These are phyloP conservation scores for Phylloporus sp. DNA, from an alignment of 768 basidiomycete genomes.

Conservation along the genomic window DNA sequence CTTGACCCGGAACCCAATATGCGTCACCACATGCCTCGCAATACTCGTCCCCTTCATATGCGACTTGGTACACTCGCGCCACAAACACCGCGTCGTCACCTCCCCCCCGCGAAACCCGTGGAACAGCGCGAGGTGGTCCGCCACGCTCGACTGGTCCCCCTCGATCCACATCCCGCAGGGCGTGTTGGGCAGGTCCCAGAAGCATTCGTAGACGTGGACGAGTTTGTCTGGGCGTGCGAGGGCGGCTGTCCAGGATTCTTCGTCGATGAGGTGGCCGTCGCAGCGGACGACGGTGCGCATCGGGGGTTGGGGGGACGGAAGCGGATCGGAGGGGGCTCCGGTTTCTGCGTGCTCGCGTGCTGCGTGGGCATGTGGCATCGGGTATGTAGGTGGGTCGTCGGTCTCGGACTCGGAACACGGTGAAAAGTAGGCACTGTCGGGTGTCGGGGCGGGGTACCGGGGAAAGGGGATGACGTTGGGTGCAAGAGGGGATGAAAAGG, in stretches of 20 bases:
- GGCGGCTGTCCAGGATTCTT: slow-evolving; percentile 24
- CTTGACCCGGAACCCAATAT: slow-evolving; percentile 29
- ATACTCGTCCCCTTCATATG: slow-evolving; percentile 33
- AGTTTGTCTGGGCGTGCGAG: slow-evolving; percentile 19
- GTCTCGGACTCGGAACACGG: slow-evolving; percentile 23
- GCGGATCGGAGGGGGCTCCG: too few species aligned
- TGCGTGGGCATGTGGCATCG: slow-evolving; percentile 18
- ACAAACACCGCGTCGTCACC: slow-evolving; percentile 27
- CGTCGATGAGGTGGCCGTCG: slow-evolving; percentile 26
- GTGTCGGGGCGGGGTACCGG: slow-evolving; percentile 11
- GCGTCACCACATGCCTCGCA: slow-evolving; percentile 31
- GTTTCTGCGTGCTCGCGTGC: slow-evolving; percentile 16
- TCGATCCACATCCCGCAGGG: slow-evolving; percentile 33
- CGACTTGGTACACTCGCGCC: slow-evolving; percentile 25
- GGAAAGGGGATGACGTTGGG: slow-evolving; percentile 14
- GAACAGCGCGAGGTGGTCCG: slow-evolving; percentile 29
- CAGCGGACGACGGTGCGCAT: slow-evolving; percentile 21
- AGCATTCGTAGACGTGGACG: slow-evolving; percentile 29
- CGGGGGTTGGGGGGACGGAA: neutral
- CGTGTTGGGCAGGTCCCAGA: slow-evolving; percentile 23
- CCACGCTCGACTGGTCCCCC: slow-evolving; percentile 31
- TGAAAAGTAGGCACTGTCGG: slow-evolving; percentile 11
- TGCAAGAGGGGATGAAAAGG: slow-evolving; percentile 11
- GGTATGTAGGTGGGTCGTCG: slow-evolving; percentile 13
- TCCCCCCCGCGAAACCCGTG: slow-evolving; percentile 30